These are phyloP conservation scores for Coniochaeta sp. DNA, from an alignment of 2,329 filamentous ascomycete genomes.

Conservation along the genomic window DNA sequence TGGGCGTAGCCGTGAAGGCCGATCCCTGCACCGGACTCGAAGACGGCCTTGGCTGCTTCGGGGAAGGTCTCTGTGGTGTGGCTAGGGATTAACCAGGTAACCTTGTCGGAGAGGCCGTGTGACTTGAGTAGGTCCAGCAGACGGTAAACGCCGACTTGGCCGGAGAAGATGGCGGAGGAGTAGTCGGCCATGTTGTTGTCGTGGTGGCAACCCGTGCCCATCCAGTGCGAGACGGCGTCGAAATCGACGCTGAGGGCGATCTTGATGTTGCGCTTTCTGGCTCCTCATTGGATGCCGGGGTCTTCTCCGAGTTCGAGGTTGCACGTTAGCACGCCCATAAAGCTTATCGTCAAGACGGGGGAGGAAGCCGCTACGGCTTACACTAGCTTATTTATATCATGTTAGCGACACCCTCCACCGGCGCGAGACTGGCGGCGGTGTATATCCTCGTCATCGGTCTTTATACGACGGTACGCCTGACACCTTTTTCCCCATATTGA, in stretches of 20 bases:
- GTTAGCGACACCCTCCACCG: neutral
- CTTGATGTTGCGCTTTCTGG: slow-evolving; percentile 13
- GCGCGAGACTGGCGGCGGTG: slow-evolving; percentile 6
- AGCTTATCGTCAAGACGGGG: neutral
- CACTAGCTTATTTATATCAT: neutral
- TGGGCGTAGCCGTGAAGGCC: slow-evolving; percentile 43
- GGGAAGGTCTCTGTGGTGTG: slow-evolving; percentile 43
- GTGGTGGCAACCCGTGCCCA: slow-evolving; percentile 42
- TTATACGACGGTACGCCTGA: slow-evolving; percentile 1
- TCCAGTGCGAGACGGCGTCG: slow-evolving; percentile 45
- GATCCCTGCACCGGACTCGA: slow-evolving; percentile 36
- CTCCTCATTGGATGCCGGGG: neutral
- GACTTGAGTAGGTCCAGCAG: slow-evolving; percentile 39
- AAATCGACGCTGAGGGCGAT: slow-evolving; percentile 36
- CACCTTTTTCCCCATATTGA: neutral
- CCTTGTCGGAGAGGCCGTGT: slow-evolving; percentile 34
- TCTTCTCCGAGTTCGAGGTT: neutral
- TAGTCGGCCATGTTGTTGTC: slow-evolving; percentile 44
- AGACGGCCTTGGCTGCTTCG: slow-evolving; percentile 28
- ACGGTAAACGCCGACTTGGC: slow-evolving; percentile 40
- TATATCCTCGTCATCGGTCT: slow-evolving; percentile 8
- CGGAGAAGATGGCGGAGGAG: slow-evolving; percentile 41
- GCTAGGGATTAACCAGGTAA: slow-evolving; percentile 46
- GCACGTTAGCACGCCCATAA: neutral
- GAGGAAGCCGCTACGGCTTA: neutral